Conservation (phyloP, 1,139 yeast species). For the Geotrichum siamense region DNA sequence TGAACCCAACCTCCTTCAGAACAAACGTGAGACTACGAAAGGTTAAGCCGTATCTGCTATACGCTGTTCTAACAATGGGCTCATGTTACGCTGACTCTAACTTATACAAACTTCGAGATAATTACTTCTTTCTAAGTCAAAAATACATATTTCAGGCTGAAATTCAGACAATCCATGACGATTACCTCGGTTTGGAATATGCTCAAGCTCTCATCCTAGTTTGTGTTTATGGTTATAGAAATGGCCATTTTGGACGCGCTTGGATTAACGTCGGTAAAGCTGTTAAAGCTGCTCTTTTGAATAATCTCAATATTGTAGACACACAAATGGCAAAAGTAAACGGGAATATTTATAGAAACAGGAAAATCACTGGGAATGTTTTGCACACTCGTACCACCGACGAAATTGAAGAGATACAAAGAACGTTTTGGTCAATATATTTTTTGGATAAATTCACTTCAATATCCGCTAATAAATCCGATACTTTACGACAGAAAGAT, state of each 20-base stretch:
- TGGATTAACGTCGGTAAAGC: constrained; percentile 30
- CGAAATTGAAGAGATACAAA: constrained; percentile 26
- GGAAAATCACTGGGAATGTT: constrained; percentile 1
- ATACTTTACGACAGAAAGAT: constrained; percentile 12
- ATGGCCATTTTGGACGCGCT: constrained; percentile 27
- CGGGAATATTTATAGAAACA: neutral
- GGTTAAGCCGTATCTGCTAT: constrained; percentile 24
- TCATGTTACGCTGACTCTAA: constrained; percentile 23
- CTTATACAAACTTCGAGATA: constrained; percentile 16
- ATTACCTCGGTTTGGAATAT: constrained; percentile 21
- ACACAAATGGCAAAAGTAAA: neutral
- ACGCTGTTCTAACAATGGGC: constrained; percentile 26
- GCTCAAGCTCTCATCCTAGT: constrained; percentile 27
- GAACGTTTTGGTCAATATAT: constrained; percentile 29
- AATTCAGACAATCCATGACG: constrained; percentile 18
- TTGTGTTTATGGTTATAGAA: constrained; percentile 24
- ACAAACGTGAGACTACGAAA: constrained; percentile 17
- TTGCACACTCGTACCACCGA: constrained; percentile 18
- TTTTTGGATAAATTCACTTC: constrained; percentile 27
- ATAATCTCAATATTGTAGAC: constrained; percentile 23
- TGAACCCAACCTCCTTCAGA: constrained; percentile 12
- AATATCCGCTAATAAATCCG: constrained; percentile 29
- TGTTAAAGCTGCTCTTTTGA: constrained; percentile 24
- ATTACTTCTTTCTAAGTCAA: constrained; percentile 25
- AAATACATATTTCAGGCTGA: constrained; percentile 23